Evolutionary conservation across 805 yeast species (phyloP).

Genomic region (Kluyveromyces wickerhamii): DNA sequence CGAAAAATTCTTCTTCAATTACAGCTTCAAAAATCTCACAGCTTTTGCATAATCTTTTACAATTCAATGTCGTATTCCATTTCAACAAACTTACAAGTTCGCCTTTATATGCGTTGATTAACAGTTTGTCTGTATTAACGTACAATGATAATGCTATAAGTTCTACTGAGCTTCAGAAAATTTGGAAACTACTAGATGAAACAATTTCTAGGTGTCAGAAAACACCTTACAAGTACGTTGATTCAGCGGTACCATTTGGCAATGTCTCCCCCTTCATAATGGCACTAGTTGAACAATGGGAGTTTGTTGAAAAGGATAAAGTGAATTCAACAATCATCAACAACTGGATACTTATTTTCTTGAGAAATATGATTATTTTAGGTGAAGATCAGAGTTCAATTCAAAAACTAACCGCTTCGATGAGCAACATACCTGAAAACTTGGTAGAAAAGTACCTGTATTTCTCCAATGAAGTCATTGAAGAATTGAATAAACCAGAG

Average conservation of each 20-base stretch:
- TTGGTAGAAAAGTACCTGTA: constrained; percentile 13
- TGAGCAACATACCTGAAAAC: constrained; percentile 10
- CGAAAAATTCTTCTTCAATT: constrained; percentile 21
- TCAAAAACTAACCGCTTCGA: constrained; percentile 4
- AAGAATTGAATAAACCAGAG: constrained; percentile 10
- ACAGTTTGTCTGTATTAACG: constrained; percentile 34
- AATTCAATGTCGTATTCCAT: constrained; percentile 49
- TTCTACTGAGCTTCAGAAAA: constrained; percentile 18
- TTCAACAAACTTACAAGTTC: constrained; percentile 36
- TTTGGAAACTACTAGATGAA: constrained; percentile 71
- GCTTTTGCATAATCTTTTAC: constrained; percentile 42
- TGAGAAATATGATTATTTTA: constrained; percentile 39
- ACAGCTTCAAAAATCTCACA: constrained; percentile 38
- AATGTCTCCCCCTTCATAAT: constrained; percentile 49
- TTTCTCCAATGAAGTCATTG: constrained; percentile 13
- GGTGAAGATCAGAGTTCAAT: constrained; percentile 48
- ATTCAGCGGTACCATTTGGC: constrained; percentile 34
- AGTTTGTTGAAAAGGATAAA: constrained; percentile 34
- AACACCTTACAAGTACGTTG: constrained; percentile 81
- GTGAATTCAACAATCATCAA: constrained; percentile 19
- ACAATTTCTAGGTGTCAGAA: constrained; percentile 59
- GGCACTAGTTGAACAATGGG: constrained; percentile 62
- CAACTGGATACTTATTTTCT: constrained; percentile 45
- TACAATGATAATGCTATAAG: constrained; percentile 9
- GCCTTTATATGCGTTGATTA: constrained; percentile 48